Evolutionary conservation across 805 yeast genomes (phyloP).

Genomic region (Saturnispora saitoi): DNA sequence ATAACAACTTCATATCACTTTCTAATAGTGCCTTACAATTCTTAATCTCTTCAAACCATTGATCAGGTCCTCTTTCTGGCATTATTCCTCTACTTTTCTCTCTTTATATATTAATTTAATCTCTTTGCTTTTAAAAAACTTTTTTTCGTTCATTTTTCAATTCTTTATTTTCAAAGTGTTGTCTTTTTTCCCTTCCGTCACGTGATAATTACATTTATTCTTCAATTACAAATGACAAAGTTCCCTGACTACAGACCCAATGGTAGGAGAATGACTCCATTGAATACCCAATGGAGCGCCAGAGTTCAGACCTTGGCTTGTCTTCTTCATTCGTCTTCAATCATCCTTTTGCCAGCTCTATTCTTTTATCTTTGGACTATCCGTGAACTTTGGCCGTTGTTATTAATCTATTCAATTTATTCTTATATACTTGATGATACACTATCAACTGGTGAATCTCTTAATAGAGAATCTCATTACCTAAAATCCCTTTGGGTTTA

Average conservation of each 20-base stretch:
- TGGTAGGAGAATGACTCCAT: conserved; percentile 1
- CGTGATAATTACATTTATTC: not conserved
- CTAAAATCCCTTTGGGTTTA: conserved; percentile 53
- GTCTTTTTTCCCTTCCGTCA: no score
- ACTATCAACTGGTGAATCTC: conserved; percentile 65
- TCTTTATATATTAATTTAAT: not conserved
- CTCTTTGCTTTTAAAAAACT: no score
- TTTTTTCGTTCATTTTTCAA: no score
- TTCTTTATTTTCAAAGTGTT: no score
- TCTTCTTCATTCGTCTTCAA: conserved; percentile 65
- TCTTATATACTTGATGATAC: conserved; percentile 56
- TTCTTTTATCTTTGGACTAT: conserved; percentile 52
- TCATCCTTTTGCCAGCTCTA: conserved; percentile 47
- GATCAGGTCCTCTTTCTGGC: conserved; percentile 78
- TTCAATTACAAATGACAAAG: not conserved
- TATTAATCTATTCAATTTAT: conserved; percentile 52
- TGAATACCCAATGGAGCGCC: conserved; percentile 17
- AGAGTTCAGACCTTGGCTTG: conserved; percentile 62
- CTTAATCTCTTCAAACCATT: conserved; percentile 90
- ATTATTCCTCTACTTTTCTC: conserved; percentile 3
- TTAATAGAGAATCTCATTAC: conserved; percentile 45
- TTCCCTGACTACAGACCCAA: conserved; percentile 4
- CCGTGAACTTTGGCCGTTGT: conserved; percentile 46
- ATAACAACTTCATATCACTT: conserved; percentile 89
- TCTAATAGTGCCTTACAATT: conserved; percentile 85